A percentile compares a stretch with the other conserved stretches of the same genome.
Conservation (phyloP, 257 asterid genomes). For the Solanum appendiculatum region DNA sequence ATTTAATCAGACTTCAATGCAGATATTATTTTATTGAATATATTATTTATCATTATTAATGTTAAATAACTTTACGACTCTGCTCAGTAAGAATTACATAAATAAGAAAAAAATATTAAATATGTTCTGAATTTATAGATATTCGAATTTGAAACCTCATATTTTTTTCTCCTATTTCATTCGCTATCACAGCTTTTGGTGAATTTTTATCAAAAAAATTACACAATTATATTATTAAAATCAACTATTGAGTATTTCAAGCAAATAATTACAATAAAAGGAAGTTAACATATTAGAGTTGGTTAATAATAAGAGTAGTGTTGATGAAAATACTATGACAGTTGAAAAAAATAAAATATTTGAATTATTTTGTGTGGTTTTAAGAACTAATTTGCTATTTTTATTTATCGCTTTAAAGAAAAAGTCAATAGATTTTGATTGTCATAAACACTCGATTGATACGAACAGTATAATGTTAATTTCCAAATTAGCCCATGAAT, state of each 20-base stretch:
- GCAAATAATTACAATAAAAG: background rate
- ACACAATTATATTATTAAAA: background rate
- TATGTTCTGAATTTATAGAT: background rate
- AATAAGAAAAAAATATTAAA: background rate
- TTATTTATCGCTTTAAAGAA: background rate
- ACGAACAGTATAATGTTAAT: background rate
- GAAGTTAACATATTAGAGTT: background rate
- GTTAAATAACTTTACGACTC: too few species aligned
- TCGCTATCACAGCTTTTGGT: background rate
- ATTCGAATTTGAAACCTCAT: background rate
- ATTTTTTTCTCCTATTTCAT: background rate
- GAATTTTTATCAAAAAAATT: too few species aligned
- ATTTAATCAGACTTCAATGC: fast-evolving
- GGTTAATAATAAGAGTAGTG: background rate
- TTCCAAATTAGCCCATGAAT: background rate
- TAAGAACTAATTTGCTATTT: background rate
- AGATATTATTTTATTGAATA: background rate
- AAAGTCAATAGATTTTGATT: background rate
- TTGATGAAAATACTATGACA: background rate
- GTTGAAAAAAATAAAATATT: background rate
- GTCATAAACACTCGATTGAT: background rate
- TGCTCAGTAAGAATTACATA: background rate
- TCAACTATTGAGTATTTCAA: background rate
- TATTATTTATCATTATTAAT: background rate
- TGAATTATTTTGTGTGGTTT: background rate